These are phyloP conservation scores for Oldenlandia corymbosa DNA, from an alignment of 257 asterid species.

Conservation along the genomic window DNA sequence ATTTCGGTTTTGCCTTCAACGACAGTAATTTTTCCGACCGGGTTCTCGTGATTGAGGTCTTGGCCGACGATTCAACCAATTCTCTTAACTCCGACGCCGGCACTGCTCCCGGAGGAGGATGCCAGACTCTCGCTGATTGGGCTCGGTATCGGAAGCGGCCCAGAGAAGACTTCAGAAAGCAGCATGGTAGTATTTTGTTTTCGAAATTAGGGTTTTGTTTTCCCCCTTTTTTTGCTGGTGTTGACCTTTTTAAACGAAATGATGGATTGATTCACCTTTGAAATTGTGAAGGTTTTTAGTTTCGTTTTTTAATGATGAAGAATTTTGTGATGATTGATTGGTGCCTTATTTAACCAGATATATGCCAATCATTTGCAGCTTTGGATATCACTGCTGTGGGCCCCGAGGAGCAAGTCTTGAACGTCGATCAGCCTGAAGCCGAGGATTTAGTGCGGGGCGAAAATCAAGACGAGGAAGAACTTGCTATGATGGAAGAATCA, in stretches of 20 bases:
- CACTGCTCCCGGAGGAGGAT: slow-evolving; percentile 23
- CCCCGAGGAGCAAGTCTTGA: slow-evolving; percentile 76
- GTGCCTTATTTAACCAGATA: slow-evolving; percentile 66
- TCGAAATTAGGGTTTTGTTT: slow-evolving; percentile 1
- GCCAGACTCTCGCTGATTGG: slow-evolving; percentile 57
- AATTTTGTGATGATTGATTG: not conserved
- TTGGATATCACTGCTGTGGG: slow-evolving; percentile 65
- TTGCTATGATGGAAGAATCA: slow-evolving; percentile 60
- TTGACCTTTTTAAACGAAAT: not conserved
- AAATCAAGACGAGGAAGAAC: slow-evolving; percentile 65
- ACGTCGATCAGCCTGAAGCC: slow-evolving; percentile 51
- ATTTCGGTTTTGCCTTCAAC: slow-evolving; percentile 81
- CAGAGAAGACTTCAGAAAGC: slow-evolving; percentile 42
- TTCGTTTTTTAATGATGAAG: not conserved
- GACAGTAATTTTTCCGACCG: slow-evolving; percentile 82
- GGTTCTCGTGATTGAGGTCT: slow-evolving; percentile 57
- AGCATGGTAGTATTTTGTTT: slow-evolving; percentile 30
- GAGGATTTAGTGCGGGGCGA: slow-evolving; percentile 57
- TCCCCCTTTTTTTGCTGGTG: too few species aligned
- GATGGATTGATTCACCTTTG: not conserved
- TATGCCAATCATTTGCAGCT: slow-evolving; percentile 94
- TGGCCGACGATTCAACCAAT: slow-evolving; percentile 49
- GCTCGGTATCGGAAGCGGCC: slow-evolving; percentile 59
- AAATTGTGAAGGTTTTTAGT: not conserved
- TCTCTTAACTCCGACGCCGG: slow-evolving; percentile 27